Conservation (phyloP, 495 filamentous ascomycete species). For the Daldinia concentrica region DNA sequence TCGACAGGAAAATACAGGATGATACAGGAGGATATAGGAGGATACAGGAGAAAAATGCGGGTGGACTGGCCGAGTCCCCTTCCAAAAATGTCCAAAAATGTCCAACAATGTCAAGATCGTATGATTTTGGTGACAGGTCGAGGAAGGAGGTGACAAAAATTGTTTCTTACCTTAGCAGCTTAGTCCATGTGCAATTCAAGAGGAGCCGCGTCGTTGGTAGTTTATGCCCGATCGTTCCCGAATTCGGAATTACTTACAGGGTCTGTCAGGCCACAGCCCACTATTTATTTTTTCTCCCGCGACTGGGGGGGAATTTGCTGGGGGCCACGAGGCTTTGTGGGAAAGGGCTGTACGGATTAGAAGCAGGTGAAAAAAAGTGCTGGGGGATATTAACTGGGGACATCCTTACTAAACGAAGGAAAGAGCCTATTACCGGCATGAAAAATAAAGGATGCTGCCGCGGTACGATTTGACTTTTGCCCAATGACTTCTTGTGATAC, state of each 20-base stretch:
- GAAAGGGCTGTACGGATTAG: slow-evolving; percentile 23
- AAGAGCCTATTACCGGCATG: slow-evolving; percentile 25
- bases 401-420: slow-evolving; percentile 21
- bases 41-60: slow-evolving; percentile 28
- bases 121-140: slow-evolving; percentile 36
- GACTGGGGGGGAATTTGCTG: slow-evolving; percentile 6
- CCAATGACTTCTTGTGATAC: neutral
- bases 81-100: neutral
- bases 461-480: slow-evolving; percentile 2
- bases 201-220: slow-evolving; percentile 32
- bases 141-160: slow-evolving; percentile 19
- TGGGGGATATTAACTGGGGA: slow-evolving; percentile 5
- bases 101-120: slow-evolving; percentile 38
- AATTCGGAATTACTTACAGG: slow-evolving; percentile 41
- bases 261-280: slow-evolving; percentile 41
- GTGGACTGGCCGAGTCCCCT: slow-evolving; percentile 29
- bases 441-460: slow-evolving; percentile 8
- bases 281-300: slow-evolving; percentile 38
- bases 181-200: slow-evolving; percentile 11
- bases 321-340: slow-evolving; percentile 28
- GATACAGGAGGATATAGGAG: neutral
- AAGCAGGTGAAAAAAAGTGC: neutral
- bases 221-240: slow-evolving; percentile 40
- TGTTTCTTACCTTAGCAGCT: slow-evolving; percentile 7
- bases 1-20: slow-evolving; percentile 8